Conservation (phyloP, 441 rosid species). For the Erodium moschatum region DNA sequence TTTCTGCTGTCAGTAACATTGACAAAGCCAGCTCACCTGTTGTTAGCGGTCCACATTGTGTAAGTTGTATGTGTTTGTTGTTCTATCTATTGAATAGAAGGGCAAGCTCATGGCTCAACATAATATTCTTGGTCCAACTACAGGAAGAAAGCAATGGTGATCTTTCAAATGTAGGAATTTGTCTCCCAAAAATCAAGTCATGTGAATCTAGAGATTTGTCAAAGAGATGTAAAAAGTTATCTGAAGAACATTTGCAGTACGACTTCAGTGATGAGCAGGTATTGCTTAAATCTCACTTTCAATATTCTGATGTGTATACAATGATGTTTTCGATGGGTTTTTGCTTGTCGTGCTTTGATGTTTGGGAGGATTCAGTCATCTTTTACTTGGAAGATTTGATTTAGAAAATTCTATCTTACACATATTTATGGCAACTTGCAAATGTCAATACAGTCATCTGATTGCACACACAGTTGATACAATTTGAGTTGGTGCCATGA, state of each 20-base stretch:
- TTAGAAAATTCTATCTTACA: too few relatives aligned
- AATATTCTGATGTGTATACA: constrained; percentile 1
- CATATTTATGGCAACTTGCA: too few relatives aligned
- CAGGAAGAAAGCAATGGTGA: constrained; percentile 56
- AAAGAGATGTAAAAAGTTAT: constrained; percentile 27
- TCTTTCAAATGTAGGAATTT: constrained; percentile 35
- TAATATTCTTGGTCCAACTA: constrained; percentile 37
- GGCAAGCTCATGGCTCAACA: constrained; percentile 38
- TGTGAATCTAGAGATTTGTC: constrained; percentile 24
- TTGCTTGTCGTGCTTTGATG: too few relatives aligned
- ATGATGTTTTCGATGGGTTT: too few relatives aligned
- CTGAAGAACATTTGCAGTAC: constrained; percentile 34
- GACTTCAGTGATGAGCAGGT: constrained; percentile 86
- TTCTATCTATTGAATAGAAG: constrained; percentile 36
- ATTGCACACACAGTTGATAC: neutral
- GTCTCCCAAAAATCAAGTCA: constrained; percentile 30
- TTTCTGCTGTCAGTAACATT: constrained; percentile 30
- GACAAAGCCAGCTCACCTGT: constrained; percentile 33
- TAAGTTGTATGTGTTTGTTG: constrained; percentile 99
- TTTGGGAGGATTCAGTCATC: too few relatives aligned
- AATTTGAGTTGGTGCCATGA: neutral
- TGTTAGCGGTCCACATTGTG: constrained; percentile 80
- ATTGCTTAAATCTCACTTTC: constrained; percentile 13
- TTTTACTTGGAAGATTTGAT: too few relatives aligned
- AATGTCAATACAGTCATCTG: too few relatives aligned